phyloP scores from a whole-genome alignment of 768 basidiomycete genomes.

The Coprinopsis strossmayeri region DNA sequence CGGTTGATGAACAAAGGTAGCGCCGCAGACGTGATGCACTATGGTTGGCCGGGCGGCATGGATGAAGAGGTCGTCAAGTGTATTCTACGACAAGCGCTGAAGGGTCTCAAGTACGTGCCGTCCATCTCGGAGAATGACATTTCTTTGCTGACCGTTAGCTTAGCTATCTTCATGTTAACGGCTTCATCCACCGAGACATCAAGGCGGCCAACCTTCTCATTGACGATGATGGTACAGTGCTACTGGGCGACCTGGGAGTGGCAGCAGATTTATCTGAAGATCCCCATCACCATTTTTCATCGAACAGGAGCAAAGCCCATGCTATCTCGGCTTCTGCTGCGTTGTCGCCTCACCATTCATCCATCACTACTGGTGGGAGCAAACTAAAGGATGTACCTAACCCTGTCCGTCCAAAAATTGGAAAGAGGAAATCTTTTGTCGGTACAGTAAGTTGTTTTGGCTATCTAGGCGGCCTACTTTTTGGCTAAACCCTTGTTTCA shows the following conservation, averaged over 20 bases:
- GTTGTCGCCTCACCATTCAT: slow-evolving; percentile 21
- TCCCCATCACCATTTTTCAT: slow-evolving; percentile 28
- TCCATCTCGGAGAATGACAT: too few species aligned
- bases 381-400: slow-evolving; percentile 11
- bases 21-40: slow-evolving; percentile 78
- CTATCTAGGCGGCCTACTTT: neutral
- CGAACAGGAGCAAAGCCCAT: slow-evolving; percentile 20
- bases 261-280: slow-evolving; percentile 80
- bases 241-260: slow-evolving; percentile 90
- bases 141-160: slow-evolving; percentile 2
- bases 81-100: slow-evolving; percentile 77
- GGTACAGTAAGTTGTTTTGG: slow-evolving; percentile 57
- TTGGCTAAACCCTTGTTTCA: slow-evolving; percentile 16
- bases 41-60: slow-evolving; percentile 84
- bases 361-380: slow-evolving; percentile 28
- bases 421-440: slow-evolving; percentile 89
- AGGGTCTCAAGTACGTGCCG: slow-evolving; percentile 67
- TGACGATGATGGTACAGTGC: slow-evolving; percentile 84
- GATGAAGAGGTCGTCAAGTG: slow-evolving; percentile 85
- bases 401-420: slow-evolving; percentile 37
- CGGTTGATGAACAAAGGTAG: slow-evolving; percentile 89
- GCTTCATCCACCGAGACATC: slow-evolving; percentile 88
- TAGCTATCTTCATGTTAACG: slow-evolving; percentile 84
- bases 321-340: slow-evolving; percentile 25
- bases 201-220: slow-evolving; percentile 93